phyloP scores from a whole-genome alignment of 768 basidiomycete species.

The Kwoniella pini region DNA sequence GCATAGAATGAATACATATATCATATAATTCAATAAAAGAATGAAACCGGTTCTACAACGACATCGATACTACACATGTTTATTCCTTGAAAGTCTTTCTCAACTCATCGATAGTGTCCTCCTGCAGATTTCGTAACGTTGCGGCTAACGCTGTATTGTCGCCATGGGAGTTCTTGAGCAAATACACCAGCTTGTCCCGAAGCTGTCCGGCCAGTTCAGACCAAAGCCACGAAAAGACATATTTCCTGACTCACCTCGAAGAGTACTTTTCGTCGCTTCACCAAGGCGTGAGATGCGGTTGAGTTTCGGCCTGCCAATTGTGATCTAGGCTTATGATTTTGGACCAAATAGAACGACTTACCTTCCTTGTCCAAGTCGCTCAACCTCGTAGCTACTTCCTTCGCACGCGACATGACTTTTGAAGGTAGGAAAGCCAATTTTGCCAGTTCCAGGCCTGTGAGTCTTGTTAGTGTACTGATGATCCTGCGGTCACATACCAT shows the following conservation, averaged over 20 bases:
- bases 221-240: background rate
- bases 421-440: constrained; percentile 79
- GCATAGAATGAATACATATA: background rate
- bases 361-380: constrained; percentile 62
- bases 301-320: constrained; percentile 10
- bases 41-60: too few relatives aligned
- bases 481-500: constrained; percentile 32
- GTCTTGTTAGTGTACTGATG: background rate
- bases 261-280: constrained; percentile 8
- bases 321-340: too few relatives aligned
- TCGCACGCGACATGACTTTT: constrained; percentile 67
- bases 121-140: background rate
- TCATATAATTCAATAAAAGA: too few relatives aligned
- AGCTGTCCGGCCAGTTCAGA: background rate
- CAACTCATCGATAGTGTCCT: background rate
- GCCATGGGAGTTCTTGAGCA: background rate
- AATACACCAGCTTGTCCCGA: background rate
- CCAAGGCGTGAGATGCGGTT: constrained; percentile 1
- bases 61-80: background rate
- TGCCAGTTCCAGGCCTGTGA: constrained; percentile 80
- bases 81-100: background rate
- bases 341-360: constrained; percentile 57
- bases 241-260: background rate
- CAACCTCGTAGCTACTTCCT: constrained; percentile 64
- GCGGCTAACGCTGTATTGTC: background rate